Base-by-base conservation (phyloP, 441 rosid genomes). In the Capsella rubella region DNA sequence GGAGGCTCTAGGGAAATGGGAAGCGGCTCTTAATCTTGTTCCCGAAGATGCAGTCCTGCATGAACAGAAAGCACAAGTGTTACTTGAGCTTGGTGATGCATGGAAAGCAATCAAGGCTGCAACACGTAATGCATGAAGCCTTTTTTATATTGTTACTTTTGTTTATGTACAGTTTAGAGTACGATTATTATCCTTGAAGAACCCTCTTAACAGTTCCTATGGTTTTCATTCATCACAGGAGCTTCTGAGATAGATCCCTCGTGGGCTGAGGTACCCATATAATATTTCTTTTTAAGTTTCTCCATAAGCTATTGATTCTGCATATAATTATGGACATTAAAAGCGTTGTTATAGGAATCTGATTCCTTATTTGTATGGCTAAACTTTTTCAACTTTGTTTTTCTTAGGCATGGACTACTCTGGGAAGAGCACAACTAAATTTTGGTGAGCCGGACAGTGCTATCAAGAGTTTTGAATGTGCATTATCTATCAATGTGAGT, bases 1-100 rank as follows among this genome's bases (percentile, higher is more conserved):
- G 55, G 96, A 90, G 83, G 98, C 97, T 46, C 86, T 89, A 57
- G 96, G 89, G 69, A 91, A 91, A 79, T 93, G 98, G 96, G 96
- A 88, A 86, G 84, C 90, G 75, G 85, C 97, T 73, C 87, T 91
- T 64, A 91, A 80, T 73, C 75, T 91, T 79, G 80, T 81, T 75
- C 92, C 96, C 1, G 84, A 68, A 57, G 87, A 70, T 83, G 95
- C 87, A 14, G 82, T 86, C 57, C 61, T 91, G 49, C 96, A 87
- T 55, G 98, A 93, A 80, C 97, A 93, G 45, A 93, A 93, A 86
- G 93, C 97, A 27, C 98, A 93, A 75, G 84, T 89, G 72, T 83
- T 91, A 77, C 91, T 93, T 78, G 98, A 88, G 83, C 37, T 93
- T 62, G 98, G 97, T 53, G 95, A 88, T 71, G 78, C 98, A 6